A percentile compares a stretch with the other conserved stretches of the same genome.
Conservation (phyloP, 208 protist species). For the Leishmania amazonensis region DNA sequence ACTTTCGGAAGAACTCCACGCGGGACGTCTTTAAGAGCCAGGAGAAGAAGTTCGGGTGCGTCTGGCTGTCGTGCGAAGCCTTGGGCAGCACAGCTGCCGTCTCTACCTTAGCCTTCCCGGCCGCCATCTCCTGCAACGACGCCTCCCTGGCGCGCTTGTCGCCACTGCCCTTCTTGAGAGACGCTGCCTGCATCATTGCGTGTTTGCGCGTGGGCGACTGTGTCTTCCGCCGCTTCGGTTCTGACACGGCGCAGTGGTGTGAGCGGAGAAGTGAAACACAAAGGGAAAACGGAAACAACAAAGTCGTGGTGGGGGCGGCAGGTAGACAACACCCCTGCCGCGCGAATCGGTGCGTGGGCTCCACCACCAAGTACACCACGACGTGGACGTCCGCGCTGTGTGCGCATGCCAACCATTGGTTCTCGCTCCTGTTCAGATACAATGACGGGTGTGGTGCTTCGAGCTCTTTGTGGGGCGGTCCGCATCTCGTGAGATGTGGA, state of each 20-base stretch:
- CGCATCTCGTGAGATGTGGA: neutral
- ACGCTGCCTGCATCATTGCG: neutral
- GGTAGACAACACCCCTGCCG: neutral
- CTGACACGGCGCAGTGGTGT: neutral
- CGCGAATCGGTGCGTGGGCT: neutral
- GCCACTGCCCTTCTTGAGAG: conserved; percentile 7
- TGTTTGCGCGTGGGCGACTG: neutral
- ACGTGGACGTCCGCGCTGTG: neutral
- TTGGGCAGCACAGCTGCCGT: neutral
- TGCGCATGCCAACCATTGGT: neutral
- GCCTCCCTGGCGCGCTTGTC: conserved; percentile 12
- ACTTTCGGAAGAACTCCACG: conserved; percentile 68
- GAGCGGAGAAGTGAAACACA: conserved; percentile 8
- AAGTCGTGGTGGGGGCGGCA: neutral
- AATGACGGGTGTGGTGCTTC: neutral
- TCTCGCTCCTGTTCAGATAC: neutral
- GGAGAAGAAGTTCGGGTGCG: conserved; percentile 40
- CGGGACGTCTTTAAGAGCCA: conserved; percentile 54
- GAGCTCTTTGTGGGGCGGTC: neutral
- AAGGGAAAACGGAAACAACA: neutral
- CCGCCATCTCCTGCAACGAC: neutral
- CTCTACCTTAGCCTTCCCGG: conserved; percentile 1
- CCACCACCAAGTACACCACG: neutral
- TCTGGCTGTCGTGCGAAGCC: neutral
- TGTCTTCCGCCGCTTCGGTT: neutral